These are phyloP conservation scores for Aureobasidium sp. DNA, from an alignment of 2,329 filamentous ascomycete species.

Conservation along the genomic window DNA sequence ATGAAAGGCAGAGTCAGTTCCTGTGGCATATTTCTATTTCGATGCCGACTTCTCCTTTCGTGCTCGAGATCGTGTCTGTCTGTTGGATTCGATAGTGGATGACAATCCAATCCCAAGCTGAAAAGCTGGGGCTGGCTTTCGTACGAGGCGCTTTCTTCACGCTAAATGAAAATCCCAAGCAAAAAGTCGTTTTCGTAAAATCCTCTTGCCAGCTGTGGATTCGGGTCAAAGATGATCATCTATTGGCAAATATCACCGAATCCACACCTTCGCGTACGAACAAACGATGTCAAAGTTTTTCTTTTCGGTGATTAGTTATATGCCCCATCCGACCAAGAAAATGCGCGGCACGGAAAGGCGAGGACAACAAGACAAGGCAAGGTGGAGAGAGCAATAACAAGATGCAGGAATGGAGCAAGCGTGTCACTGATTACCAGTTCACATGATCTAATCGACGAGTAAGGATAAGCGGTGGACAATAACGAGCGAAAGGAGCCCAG, in stretches of 20 bases:
- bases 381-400: slow-evolving; percentile 11
- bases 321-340: background rate
- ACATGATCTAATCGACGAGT: background rate
- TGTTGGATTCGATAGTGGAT: background rate
- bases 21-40: background rate
- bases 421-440: background rate
- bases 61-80: background rate
- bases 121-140: background rate
- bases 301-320: background rate
- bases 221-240: background rate
- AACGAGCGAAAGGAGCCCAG: background rate
- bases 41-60: background rate
- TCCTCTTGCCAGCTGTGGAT: background rate
- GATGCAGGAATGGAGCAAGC: slow-evolving; percentile 6
- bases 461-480: background rate
- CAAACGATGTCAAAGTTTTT: slow-evolving; percentile 5
- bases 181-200: slow-evolving; percentile 5
- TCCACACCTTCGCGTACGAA: background rate
- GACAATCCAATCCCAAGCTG: background rate
- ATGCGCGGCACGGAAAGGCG: background rate
- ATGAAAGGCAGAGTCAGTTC: background rate
- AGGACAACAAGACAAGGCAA: background rate
- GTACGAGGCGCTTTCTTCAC: slow-evolving; percentile 2
- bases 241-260: background rate
- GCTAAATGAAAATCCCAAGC: background rate